A percentile compares a stretch with the other conserved stretches of the same genome.
Evolutionary conservation across 2,329 filamentous ascomycete genomes (phyloP).

Genomic region (Cordyceps pruinosa): DNA sequence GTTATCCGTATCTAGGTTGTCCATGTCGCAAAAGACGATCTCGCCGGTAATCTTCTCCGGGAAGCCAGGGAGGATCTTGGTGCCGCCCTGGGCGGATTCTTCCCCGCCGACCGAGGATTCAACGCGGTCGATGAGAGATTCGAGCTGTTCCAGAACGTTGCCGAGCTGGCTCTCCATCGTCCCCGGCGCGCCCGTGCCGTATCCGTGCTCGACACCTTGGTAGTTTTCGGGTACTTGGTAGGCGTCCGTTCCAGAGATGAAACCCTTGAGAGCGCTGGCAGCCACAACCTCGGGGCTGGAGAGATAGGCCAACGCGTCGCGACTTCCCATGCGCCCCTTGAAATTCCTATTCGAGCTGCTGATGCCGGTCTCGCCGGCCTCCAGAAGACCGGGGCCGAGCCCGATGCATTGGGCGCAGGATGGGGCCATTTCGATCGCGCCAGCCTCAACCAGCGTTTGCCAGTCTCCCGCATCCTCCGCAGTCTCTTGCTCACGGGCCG

Average conservation of each 20-base stretch:
- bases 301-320: constrained; percentile 87
- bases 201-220: constrained; percentile 13
- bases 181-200: constrained; percentile 13
- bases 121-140: constrained; percentile 16
- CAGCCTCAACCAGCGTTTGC: constrained; percentile 74
- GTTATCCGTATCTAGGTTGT: constrained; percentile 83
- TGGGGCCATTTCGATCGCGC: constrained; percentile 62
- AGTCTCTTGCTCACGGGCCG: constrained; percentile 63
- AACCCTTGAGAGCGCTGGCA: constrained; percentile 70
- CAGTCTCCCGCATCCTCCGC: constrained; percentile 81
- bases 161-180: constrained; percentile 1
- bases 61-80: constrained; percentile 77
- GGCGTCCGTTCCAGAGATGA: constrained; percentile 68
- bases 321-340: constrained; percentile 45
- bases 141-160: constrained; percentile 13
- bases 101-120: constrained; percentile 9
- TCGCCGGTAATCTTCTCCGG: constrained; percentile 77
- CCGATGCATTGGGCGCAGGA: constrained; percentile 86
- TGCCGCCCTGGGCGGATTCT: constrained; percentile 30
- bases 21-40: constrained; percentile 76
- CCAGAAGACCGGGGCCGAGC: constrained; percentile 59
- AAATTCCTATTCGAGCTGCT: constrained; percentile 82
- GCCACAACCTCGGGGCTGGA: constrained; percentile 88
- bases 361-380: constrained; percentile 82
- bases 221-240: constrained; percentile 59